Percentiles rank a stretch among this genome's conserved stretches.
Evolutionary conservation across 768 basidiomycete genomes (phyloP).

Genomic region (Pisolithus microcarpus): DNA sequence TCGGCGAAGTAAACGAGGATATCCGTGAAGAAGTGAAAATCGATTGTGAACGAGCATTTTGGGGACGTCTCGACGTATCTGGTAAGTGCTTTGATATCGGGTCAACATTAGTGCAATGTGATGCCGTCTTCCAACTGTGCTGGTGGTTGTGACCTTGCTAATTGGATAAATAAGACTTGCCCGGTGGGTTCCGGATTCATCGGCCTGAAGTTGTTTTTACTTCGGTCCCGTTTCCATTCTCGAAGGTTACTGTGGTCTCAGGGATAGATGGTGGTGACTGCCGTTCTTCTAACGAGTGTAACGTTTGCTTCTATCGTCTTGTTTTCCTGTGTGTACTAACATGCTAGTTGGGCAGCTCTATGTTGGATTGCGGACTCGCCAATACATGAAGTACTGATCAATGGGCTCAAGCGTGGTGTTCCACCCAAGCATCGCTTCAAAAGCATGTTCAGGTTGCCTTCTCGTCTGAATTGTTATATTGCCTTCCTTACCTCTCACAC

Average conservation of each 20-base stretch:
- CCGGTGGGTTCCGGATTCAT: constrained; percentile 41
- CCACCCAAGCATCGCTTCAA: constrained; percentile 61
- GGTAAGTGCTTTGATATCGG: constrained; percentile 25
- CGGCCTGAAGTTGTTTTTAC: constrained; percentile 55
- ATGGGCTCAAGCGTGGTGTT: constrained; percentile 73
- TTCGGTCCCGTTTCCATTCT: constrained; percentile 42
- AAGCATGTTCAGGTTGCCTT: constrained; percentile 52
- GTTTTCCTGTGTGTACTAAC: not conserved
- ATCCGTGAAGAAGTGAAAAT: constrained; percentile 35
- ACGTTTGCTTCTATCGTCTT: constrained; percentile 7
- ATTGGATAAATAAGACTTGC: constrained; percentile 33
- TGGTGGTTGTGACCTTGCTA: not conserved
- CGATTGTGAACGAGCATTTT: constrained; percentile 70
- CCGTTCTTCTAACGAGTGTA: constrained; percentile 68
- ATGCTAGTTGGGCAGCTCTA: constrained; percentile 40
- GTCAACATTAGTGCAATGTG: not conserved
- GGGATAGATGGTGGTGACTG: constrained; percentile 9
- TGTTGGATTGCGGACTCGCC: constrained; percentile 57
- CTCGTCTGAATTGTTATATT: not conserved
- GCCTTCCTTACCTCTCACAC: not conserved
- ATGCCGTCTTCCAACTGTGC: not conserved
- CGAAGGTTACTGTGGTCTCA: constrained; percentile 40
- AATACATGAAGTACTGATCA: constrained; percentile 60
- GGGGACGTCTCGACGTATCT: constrained; percentile 42
- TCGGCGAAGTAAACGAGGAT: constrained; percentile 58